A percentile compares a stretch with the other conserved stretches of the same genome.
phyloP scores from a whole-genome alignment of 164 flowering plant species.

The Magnolia officinalis region DNA sequence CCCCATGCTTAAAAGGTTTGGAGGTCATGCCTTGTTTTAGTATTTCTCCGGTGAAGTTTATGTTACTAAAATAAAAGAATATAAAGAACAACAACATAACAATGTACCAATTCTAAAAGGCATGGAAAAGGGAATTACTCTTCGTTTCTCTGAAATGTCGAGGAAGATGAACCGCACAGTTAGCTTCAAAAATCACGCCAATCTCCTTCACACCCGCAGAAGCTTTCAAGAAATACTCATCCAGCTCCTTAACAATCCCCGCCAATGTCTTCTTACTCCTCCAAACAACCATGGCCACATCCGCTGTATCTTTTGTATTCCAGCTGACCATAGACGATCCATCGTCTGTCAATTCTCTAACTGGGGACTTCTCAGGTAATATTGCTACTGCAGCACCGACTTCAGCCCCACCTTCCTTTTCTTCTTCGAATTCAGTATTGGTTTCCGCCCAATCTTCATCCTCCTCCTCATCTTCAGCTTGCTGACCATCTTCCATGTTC shows the following conservation, averaged over 20 bases:
- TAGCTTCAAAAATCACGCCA: constrained; percentile 61
- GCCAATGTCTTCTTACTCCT: constrained; percentile 53
- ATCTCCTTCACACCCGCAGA: constrained; percentile 52
- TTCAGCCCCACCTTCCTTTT: constrained; percentile 18
- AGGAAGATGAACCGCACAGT: constrained; percentile 27
- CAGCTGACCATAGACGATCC: constrained; percentile 52
- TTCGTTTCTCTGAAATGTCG: constrained; percentile 40
- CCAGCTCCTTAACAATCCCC: constrained; percentile 62
- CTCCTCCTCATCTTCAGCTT: constrained; percentile 45
- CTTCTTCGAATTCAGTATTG: constrained; percentile 55
- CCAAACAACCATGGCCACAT: constrained; percentile 45
- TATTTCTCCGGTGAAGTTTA: neutral
- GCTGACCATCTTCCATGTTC: constrained; percentile 15
- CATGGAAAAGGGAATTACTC: constrained; percentile 31
- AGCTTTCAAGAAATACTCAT: constrained; percentile 79
- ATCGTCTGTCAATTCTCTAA: constrained; percentile 44
- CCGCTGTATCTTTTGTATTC: constrained; percentile 45
- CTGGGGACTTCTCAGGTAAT: constrained; percentile 23
- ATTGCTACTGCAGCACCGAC: constrained; percentile 15
- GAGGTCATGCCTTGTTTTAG: neutral
- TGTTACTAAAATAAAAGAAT: neutral
- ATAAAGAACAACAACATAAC: neutral
- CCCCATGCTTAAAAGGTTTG: neutral
- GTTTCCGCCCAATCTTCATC: constrained; percentile 80
- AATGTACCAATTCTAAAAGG: neutral